Conservation (phyloP, 768 basidiomycete species). For the Strobilomyces confusus region DNA sequence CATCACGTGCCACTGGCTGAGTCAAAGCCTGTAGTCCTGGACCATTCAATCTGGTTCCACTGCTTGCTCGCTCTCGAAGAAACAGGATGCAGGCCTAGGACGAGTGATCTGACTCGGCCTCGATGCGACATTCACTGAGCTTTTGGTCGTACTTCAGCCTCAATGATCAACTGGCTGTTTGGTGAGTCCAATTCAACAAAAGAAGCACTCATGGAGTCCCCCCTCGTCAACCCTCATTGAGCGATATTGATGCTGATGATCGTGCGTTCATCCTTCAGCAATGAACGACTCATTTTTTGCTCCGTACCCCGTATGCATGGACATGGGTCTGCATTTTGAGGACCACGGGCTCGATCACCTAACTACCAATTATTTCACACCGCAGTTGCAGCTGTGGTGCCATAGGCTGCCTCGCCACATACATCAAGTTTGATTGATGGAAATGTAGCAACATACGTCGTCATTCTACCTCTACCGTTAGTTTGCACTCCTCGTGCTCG, state of each 20-base stretch:
- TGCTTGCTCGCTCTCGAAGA: too few relatives aligned
- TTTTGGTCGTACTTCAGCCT: too few relatives aligned
- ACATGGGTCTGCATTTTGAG: not conserved
- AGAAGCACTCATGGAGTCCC: too few relatives aligned
- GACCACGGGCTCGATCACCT: not conserved
- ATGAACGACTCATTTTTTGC: not conserved
- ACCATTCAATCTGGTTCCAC: too few relatives aligned
- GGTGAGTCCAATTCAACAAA: too few relatives aligned
- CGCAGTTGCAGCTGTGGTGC: not conserved
- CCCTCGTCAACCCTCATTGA: too few relatives aligned
- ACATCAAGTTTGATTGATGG: not conserved
- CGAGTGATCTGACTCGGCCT: too few relatives aligned
- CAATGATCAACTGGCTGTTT: too few relatives aligned
- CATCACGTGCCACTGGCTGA: slow-evolving; percentile 16
- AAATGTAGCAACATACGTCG: not conserved
- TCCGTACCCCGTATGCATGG: not conserved
- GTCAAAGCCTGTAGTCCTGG: too few relatives aligned
- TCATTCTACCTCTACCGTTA: not conserved
- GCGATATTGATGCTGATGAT: too few relatives aligned
- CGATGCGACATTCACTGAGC: not conserved
- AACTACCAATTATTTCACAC: not conserved
- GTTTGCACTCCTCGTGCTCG: not conserved
- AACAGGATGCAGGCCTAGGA: too few relatives aligned
- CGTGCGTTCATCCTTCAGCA: too few relatives aligned
- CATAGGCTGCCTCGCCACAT: not conserved